Percentiles rank a stretch among this genome's conserved stretches.
phyloP scores from a whole-genome alignment of 2,329 filamentous ascomycete genomes.

The Calonectria montana region DNA sequence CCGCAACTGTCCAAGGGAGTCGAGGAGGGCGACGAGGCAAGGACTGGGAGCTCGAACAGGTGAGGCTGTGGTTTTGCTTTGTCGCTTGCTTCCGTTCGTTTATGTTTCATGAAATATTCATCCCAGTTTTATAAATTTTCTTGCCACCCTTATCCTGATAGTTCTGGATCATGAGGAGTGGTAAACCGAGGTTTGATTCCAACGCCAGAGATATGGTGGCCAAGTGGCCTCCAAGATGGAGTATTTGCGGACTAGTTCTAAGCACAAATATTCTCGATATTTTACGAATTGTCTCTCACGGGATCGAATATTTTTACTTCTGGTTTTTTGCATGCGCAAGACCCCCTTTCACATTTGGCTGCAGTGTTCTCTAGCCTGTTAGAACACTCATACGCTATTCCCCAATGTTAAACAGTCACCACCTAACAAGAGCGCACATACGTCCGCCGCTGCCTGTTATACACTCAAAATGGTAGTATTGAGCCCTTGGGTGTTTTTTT shows the following conservation, averaged over 20 bases:
- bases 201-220: background rate
- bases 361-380: constrained; percentile 8
- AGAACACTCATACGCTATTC: constrained; percentile 23
- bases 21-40: constrained; percentile 79
- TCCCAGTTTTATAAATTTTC: background rate
- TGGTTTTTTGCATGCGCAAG: background rate
- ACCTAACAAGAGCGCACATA: background rate
- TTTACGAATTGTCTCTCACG: background rate
- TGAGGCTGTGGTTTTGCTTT: constrained; percentile 54
- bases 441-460: background rate
- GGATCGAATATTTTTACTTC: background rate
- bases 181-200: background rate
- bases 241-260: background rate
- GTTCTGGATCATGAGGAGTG: background rate
- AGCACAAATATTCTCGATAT: background rate
- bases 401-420: background rate
- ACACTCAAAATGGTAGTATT: background rate
- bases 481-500: background rate
- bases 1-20: constrained; percentile 68
- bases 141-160: background rate
- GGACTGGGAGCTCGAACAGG: constrained; percentile 86
- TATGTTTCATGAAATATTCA: background rate
- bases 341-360: constrained; percentile 8
- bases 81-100: background rate
- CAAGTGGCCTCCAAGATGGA: background rate